phyloP scores from a whole-genome alignment of 2,329 filamentous ascomycete species.

The Aspergillus eucalypticola region DNA sequence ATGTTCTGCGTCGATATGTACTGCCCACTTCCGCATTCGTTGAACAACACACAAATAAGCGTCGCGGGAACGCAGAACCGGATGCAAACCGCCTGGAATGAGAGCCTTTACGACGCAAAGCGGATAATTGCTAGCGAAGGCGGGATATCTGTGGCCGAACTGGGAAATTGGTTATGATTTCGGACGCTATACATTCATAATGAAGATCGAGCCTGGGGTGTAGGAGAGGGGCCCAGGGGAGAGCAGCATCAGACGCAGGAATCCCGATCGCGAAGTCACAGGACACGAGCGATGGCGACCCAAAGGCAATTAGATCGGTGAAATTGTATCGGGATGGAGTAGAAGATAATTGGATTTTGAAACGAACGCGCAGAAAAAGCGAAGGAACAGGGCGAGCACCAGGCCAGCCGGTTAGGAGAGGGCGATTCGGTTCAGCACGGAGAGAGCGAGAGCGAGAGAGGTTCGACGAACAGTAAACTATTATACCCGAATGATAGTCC shows the following conservation, averaged over 20 bases:
- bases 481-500: neutral
- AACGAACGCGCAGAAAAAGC: neutral
- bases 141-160: neutral
- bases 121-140: neutral
- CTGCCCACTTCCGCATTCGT: constrained; percentile 18
- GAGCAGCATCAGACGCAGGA: constrained; percentile 7
- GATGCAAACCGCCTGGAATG: constrained; percentile 10
- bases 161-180: neutral
- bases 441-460: neutral
- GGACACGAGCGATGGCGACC: neutral
- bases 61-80: neutral
- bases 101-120: neutral
- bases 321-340: neutral
- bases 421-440: neutral
- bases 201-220: constrained; percentile 4
- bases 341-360: neutral
- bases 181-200: constrained; percentile 10
- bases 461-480: neutral
- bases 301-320: neutral
- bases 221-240: neutral
- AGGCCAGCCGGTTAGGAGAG: neutral
- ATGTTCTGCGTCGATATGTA: constrained; percentile 3
- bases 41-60: constrained; percentile 5
- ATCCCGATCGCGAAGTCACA: neutral
- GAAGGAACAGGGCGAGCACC: constrained; percentile 8